phyloP scores from a whole-genome alignment of 2,329 filamentous ascomycete genomes.

The Arthroderma sp. region DNA sequence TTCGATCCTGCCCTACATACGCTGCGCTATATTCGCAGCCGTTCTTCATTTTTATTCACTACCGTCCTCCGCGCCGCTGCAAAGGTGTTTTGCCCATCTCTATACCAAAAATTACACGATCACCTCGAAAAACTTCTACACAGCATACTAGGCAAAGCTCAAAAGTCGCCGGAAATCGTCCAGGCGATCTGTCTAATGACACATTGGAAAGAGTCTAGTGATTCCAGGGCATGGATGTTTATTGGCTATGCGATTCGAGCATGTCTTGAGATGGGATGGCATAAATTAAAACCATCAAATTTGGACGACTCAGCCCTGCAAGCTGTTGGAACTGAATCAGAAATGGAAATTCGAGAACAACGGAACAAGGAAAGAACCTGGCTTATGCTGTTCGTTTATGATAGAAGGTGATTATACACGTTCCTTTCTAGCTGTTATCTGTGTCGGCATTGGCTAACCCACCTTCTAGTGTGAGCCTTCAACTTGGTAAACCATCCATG shows the following conservation, averaged over 20 bases:
- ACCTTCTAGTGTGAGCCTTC: constrained; percentile 25
- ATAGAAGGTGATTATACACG: constrained; percentile 21
- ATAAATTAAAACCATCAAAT: constrained; percentile 11
- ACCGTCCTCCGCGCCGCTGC: constrained; percentile 23
- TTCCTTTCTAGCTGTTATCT: not conserved
- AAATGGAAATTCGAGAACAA: constrained; percentile 14
- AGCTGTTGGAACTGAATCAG: constrained; percentile 2
- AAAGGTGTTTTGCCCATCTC: constrained; percentile 24
- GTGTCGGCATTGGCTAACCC: not conserved
- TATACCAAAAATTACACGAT: constrained; percentile 17
- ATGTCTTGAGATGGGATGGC: constrained; percentile 24
- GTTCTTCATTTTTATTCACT: constrained; percentile 26
- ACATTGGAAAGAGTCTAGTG: constrained; percentile 32
- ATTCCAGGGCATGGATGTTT: constrained; percentile 28
- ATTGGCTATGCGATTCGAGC: constrained; percentile 30
- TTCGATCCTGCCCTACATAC: constrained; percentile 28
- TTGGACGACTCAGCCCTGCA: constrained; percentile 4
- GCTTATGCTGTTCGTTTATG: constrained; percentile 29
- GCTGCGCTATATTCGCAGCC: constrained; percentile 22
- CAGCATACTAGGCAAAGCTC: constrained; percentile 20
- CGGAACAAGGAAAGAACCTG: constrained; percentile 27
- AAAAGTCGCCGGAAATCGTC: constrained; percentile 27
- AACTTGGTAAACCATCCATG: constrained; percentile 32
- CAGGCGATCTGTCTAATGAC: constrained; percentile 26
- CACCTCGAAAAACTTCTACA: constrained; percentile 20